Conservation (phyloP, 208 protist genomes). For the Trypanosoma melophagium region DNA sequence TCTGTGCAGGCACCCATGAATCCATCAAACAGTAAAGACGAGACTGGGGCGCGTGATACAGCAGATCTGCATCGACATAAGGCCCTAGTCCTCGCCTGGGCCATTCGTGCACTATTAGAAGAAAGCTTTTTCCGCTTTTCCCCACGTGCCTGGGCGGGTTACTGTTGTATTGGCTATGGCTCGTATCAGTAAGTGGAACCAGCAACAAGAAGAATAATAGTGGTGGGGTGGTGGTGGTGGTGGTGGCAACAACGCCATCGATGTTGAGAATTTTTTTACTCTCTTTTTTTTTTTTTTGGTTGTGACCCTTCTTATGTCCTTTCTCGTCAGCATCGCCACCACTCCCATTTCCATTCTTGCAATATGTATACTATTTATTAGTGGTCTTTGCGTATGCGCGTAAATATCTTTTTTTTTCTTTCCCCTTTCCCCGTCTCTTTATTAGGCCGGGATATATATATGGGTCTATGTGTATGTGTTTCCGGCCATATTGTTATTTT, state of each 20-base stretch:
- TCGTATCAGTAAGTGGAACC: not conserved
- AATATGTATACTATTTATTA: constrained; percentile 4
- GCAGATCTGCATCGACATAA: constrained; percentile 43
- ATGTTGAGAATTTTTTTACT: not conserved
- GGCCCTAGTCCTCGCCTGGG: constrained; percentile 63
- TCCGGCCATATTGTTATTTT: too few species aligned
- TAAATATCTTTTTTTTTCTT: constrained; percentile 19
- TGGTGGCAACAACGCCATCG: too few species aligned
- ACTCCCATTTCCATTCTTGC: not conserved
- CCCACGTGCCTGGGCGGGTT: constrained; percentile 79
- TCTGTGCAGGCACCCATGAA: not conserved
- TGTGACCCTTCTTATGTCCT: too few species aligned
- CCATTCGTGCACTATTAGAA: constrained; percentile 64
- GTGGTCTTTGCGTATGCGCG: not conserved
- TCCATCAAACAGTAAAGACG: constrained; percentile 5
- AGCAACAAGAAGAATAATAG: not conserved
- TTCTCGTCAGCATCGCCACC: too few species aligned
- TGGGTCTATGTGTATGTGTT: too few species aligned
- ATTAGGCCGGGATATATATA: too few species aligned
- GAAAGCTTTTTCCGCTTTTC: constrained; percentile 64
- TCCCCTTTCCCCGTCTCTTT: constrained; percentile 24
- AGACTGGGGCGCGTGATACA: constrained; percentile 6
- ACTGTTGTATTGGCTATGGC: constrained; percentile 78
- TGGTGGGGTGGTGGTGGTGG: too few species aligned
- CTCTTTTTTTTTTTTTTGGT: not conserved